A percentile compares a stretch with the other conserved stretches of the same genome.
phyloP scores from a whole-genome alignment of 225 moss, liverwort and hornwort genomes.

The Sphagnum contortum region DNA sequence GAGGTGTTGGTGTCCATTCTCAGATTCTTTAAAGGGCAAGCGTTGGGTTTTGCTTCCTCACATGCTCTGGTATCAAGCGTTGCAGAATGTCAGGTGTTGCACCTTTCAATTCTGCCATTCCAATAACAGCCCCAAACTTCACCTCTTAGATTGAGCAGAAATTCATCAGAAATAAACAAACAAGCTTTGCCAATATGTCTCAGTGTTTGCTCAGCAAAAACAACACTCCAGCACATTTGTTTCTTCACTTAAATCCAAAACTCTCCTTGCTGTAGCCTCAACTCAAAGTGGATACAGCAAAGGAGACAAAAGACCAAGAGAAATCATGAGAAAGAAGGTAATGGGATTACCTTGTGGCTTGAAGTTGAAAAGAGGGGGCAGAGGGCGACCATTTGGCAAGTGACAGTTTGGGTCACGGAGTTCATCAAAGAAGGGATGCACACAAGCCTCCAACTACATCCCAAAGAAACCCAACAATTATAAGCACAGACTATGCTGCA shows the following conservation, averaged over 20 bases:
- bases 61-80: conserved; percentile 8
- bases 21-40: background rate
- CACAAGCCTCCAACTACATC: conserved; percentile 51
- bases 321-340: background rate
- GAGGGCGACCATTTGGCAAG: conserved; percentile 44
- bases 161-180: background rate
- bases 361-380: conserved; percentile 53
- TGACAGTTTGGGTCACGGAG: conserved; percentile 46
- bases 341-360: conserved; percentile 36
- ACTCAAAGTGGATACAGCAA: too few relatives aligned
- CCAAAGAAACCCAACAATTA: background rate
- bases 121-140: background rate
- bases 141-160: background rate
- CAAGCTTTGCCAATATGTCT: too few relatives aligned
- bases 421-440: conserved; percentile 60
- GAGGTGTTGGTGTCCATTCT: too few relatives aligned
- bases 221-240: too few relatives aligned
- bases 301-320: too few relatives aligned
- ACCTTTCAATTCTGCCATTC: conserved; percentile 3
- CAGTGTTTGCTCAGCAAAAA: too few relatives aligned
- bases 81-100: conserved; percentile 5
- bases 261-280: too few relatives aligned
- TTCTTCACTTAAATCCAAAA: too few relatives aligned
- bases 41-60: conserved; percentile 6
- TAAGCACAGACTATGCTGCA: background rate